A percentile compares a stretch with the other conserved stretches of the same genome.
phyloP scores from a whole-genome alignment of 495 filamentous ascomycete genomes.

The Tuber aestivum region DNA sequence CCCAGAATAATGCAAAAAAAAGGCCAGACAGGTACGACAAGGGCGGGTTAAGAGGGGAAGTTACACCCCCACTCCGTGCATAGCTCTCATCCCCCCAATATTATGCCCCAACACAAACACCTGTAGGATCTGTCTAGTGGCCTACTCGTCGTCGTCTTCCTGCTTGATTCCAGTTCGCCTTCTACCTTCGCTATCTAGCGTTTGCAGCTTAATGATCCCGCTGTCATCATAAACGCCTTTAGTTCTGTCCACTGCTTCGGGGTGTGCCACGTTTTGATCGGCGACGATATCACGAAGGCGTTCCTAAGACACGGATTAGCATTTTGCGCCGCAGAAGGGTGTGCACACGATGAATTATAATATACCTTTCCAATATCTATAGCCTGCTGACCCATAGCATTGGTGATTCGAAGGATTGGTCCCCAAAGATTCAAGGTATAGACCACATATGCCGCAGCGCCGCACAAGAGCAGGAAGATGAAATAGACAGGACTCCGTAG shows the following conservation, averaged over 20 bases:
- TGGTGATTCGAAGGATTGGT: slow-evolving; percentile 87
- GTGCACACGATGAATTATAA: neutral
- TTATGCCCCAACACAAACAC: neutral
- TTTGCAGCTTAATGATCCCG: slow-evolving; percentile 23
- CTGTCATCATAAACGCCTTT: slow-evolving; percentile 24
- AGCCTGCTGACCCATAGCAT: slow-evolving; percentile 79
- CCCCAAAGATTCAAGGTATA: slow-evolving; percentile 92
- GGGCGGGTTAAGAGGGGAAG: neutral
- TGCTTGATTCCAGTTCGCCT: slow-evolving; percentile 16
- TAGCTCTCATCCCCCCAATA: neutral
- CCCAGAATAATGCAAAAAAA: neutral
- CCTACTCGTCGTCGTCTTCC: slow-evolving; percentile 28
- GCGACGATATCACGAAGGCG: slow-evolving; percentile 30
- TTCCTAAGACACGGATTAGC: slow-evolving; percentile 27
- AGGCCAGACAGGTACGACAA: neutral
- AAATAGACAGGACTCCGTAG: slow-evolving; percentile 90
- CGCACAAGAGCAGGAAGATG: slow-evolving; percentile 71
- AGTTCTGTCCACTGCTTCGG: slow-evolving; percentile 13
- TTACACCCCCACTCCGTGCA: neutral
- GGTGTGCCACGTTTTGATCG: slow-evolving; percentile 12
- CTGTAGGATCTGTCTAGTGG: neutral
- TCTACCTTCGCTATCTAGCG: slow-evolving; percentile 28
- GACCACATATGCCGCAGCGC: slow-evolving; percentile 73
- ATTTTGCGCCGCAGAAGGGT: neutral
- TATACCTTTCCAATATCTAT: slow-evolving; percentile 73